Base-by-base conservation (phyloP, 1,284 basidiomycete genomes). In the Abortiporus biennis region DNA sequence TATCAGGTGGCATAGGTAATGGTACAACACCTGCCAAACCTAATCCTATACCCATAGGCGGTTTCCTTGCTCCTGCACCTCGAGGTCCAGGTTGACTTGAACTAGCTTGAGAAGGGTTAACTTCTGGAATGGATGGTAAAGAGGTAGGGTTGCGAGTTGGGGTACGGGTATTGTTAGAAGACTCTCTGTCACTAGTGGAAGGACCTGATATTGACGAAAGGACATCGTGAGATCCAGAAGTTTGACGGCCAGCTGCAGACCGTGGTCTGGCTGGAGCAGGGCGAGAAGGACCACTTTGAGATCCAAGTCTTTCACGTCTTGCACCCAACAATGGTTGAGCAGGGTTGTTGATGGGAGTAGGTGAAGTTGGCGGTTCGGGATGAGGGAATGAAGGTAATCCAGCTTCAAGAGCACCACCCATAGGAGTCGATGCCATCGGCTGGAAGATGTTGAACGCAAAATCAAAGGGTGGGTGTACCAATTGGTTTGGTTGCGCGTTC, bases 281-380 rank as follows among this genome's bases (percentile, higher is more conserved):
- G 6, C 42, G 35, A 22, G 11, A 23, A 20, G 21, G 11, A 6
- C 27, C n/a, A 16, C 38, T 29, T 12, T 30, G 38, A 29, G 27
- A n/a, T 6, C 38, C 27, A 11, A 40, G 21, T 3, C 59, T 52
- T 20, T 59, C 59, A 16, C 54, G 43, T 22, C 62, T 54, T 5
- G 57, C 48, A 8, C 51, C 58, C 13, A 56, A 43, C 38, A 56
- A 58, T 8, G 50, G 52, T 13, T 53, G 53, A 6, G 47, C 52
- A 3, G 56, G 57, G 4, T 45, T 48, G 3, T 42, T 36, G 2
- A 43, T 67, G 22, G 82, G 83, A 2, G 80, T 76, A n/a, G 82
- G 84, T 6, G 82, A 85, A 38, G 76, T 75, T 1, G 82, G 80
- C 11, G 74, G 70, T 52, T 85, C 80, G 2, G 80, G 80, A 57